These are phyloP conservation scores for Aspergillus spinulosporus DNA, from an alignment of 2,329 filamentous ascomycete genomes.

Conservation along the genomic window DNA sequence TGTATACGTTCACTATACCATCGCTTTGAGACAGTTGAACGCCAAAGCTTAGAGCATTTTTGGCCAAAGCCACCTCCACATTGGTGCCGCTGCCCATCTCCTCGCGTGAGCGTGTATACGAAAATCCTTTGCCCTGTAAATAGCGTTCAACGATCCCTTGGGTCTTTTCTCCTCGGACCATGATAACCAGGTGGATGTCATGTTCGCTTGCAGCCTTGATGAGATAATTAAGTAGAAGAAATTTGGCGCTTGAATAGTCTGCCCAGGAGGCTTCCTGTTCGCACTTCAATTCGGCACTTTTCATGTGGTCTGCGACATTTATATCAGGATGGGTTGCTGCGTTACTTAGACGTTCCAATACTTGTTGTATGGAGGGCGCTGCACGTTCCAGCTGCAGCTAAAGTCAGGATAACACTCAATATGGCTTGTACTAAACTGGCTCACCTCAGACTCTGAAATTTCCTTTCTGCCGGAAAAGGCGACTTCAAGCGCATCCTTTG, in stretches of 20 bases:
- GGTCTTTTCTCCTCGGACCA: constrained; percentile 37
- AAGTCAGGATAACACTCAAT: constrained; percentile 17
- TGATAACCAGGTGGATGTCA: constrained; percentile 44
- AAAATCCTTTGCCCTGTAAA: constrained; percentile 43
- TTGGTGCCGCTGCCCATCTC: constrained; percentile 35
- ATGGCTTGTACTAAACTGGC: not conserved
- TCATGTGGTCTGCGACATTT: constrained; percentile 43
- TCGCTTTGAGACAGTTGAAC: constrained; percentile 36
- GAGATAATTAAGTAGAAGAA: constrained; percentile 46
- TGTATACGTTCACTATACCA: constrained; percentile 34
- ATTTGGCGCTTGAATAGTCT: constrained; percentile 51
- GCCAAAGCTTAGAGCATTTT: constrained; percentile 38
- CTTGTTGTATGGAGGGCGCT: constrained; percentile 34
- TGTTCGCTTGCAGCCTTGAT: constrained; percentile 36
- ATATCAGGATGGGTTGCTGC: constrained; percentile 48
- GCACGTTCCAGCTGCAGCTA: constrained; percentile 27
- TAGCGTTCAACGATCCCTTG: constrained; percentile 45
- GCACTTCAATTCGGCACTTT: constrained; percentile 34
- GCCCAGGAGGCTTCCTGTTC: constrained; percentile 46
- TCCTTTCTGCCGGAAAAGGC: constrained; percentile 24
- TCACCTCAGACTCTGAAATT: constrained; percentile 30
- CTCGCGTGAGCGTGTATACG: constrained; percentile 30
- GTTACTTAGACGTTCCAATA: constrained; percentile 43
- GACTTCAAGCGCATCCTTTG: constrained; percentile 33
- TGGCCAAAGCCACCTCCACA: constrained; percentile 39